Conservation (phyloP, 495 filamentous ascomycete genomes). For the Daldinia decipiens region DNA sequence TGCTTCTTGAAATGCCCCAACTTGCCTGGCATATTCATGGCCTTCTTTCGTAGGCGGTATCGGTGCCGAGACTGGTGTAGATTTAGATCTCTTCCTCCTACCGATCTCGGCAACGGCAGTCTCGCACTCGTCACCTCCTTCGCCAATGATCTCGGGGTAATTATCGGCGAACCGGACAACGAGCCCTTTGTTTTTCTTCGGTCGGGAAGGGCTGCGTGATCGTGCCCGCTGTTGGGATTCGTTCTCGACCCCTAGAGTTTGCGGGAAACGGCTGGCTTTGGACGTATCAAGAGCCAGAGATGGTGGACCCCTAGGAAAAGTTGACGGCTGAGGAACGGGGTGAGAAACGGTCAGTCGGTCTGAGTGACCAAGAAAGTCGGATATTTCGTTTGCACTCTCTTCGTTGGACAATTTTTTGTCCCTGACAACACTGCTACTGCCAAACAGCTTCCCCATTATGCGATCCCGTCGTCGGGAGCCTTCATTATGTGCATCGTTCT, state of each 20-base stretch:
- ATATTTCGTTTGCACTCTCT: slow-evolving; percentile 52
- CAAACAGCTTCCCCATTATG: slow-evolving; percentile 63
- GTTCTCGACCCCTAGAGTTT: slow-evolving; percentile 51
- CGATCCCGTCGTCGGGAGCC: slow-evolving; percentile 56
- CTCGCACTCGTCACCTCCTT: slow-evolving; percentile 86
- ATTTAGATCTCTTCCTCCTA: slow-evolving; percentile 58
- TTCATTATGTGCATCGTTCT: slow-evolving; percentile 54
- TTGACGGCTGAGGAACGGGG: slow-evolving; percentile 44
- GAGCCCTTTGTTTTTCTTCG: slow-evolving; percentile 65
- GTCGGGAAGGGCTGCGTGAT: slow-evolving; percentile 49
- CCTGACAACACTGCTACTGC: slow-evolving; percentile 40
- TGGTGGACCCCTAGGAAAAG: slow-evolving; percentile 47
- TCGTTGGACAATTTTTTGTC: slow-evolving; percentile 56
- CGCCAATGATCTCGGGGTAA: slow-evolving; percentile 80
- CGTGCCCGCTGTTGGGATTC: slow-evolving; percentile 47
- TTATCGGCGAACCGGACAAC: slow-evolving; percentile 74
- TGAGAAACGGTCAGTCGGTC: slow-evolving; percentile 56
- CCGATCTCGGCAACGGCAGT: slow-evolving; percentile 74
- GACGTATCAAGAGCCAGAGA: slow-evolving; percentile 59
- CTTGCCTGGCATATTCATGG: slow-evolving; percentile 36
- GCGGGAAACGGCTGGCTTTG: slow-evolving; percentile 57
- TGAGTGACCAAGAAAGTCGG: slow-evolving; percentile 58
- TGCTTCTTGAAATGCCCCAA: slow-evolving; percentile 33
- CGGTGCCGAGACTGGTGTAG: slow-evolving; percentile 44
- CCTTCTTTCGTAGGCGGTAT: slow-evolving; percentile 41